Evolutionary conservation across 1,284 basidiomycete species (phyloP).

Genomic region (Coniferiporia weirii): DNA sequence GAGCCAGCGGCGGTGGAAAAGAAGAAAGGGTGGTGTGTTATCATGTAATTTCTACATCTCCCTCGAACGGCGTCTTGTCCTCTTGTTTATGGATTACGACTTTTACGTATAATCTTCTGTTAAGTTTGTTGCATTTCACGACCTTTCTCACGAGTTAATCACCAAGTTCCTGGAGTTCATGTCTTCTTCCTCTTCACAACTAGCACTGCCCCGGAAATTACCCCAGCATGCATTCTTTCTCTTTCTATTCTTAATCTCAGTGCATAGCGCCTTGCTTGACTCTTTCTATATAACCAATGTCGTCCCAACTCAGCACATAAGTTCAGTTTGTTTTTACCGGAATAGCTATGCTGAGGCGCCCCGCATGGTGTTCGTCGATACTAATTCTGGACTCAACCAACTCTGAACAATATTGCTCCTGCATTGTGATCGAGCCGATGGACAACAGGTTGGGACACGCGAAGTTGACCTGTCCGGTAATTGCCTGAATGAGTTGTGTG

Average conservation of each 20-base stretch:
- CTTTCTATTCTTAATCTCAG: neutral
- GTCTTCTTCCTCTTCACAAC: neutral
- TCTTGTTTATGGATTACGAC: neutral
- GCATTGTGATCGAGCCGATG: too few relatives aligned
- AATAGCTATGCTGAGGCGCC: too few relatives aligned
- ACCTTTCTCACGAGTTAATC: neutral
- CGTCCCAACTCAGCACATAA: neutral
- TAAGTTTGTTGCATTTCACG: neutral
- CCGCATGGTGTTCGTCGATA: too few relatives aligned
- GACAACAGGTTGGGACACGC: too few relatives aligned
- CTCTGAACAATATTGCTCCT: too few relatives aligned
- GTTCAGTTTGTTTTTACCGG: neutral
- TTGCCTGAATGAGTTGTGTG: too few relatives aligned
- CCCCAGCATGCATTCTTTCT: neutral
- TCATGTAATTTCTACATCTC: conserved; percentile 8
- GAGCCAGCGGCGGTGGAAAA: neutral
- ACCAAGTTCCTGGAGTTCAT: neutral
- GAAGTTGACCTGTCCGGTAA: too few relatives aligned
- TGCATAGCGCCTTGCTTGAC: neutral
- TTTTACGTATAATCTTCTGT: neutral
- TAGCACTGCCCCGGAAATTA: neutral
- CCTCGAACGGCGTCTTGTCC: neutral
- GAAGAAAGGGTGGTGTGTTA: conserved; percentile 11
- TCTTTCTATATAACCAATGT: neutral
- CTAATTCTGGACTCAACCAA: too few relatives aligned